Evolutionary conservation across 2,329 filamentous ascomycete species (phyloP), one percentile per base, ranked within the genome.

Genomic region (Ramichloridium luteum): DNA sequence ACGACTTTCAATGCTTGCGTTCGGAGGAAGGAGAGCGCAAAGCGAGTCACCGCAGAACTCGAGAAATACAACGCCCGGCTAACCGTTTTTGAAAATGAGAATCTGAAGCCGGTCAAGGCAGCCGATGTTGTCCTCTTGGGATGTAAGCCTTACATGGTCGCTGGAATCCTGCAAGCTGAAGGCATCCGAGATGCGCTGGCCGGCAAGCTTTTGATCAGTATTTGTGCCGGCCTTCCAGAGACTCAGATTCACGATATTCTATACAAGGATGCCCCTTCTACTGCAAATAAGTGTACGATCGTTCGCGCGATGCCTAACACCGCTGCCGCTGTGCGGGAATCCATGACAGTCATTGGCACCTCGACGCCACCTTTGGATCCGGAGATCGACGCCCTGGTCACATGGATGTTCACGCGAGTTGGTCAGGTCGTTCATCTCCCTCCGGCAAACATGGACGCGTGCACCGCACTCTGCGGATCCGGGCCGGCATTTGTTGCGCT

Each of bases 291-390:
- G 23, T 80, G 72, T 56, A 64, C 70, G 25, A 67, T 90, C 27
- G 76, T 92, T 4, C 69, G 83, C 17, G 82, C 79, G 33, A 84
- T 92, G 72, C 83, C 83, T 45, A 92, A 92, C 61, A 86, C 80
- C 0, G 82, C 83, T 8, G 76, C 77, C 15, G 68, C 81, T 29
- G 78, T 92, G 36, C 64, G 81, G 28, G 77, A 92, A 57, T 77
- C 72, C 45, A 90, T 90, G 80, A 88, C 64, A 6, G 65, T 90
- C 32, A 78, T 93, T 44, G 75, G 73, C 28, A 74, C 68, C 1
- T 64, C 68, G 5, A 64, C 61, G 6, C 72, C 75, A 6, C 67
- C 74, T 3, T 61, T 82, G 10, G 62, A 68, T 4, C 50, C 64
- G 1, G 57, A 63, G 12, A 66, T 67, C 16, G 61, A 69, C 50